Conservation (phyloP, 164 flowering plant genomes). For the Cinnamomum micranthum region DNA sequence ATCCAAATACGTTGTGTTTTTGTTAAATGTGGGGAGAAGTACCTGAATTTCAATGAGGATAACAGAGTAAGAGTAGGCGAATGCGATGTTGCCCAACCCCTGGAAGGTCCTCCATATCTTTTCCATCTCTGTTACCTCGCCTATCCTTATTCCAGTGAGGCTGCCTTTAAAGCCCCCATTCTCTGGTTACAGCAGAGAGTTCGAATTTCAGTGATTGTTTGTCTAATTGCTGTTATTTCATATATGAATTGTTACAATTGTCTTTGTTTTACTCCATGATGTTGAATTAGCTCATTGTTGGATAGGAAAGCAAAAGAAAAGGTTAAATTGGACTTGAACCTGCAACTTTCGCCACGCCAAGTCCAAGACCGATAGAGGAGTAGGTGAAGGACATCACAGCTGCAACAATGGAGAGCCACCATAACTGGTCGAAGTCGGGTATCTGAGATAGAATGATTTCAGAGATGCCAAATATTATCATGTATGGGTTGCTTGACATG, state of each 20-base stretch:
- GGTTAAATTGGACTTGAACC: conserved; percentile 20
- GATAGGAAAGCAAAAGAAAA: neutral
- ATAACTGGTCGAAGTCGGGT: conserved; percentile 51
- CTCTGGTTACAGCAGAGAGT: conserved; percentile 14
- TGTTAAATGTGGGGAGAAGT: neutral
- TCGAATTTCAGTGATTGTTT: neutral
- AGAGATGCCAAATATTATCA: conserved; percentile 42
- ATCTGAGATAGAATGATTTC: conserved; percentile 51
- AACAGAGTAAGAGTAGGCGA: conserved; percentile 58
- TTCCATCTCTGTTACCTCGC: conserved; percentile 38
- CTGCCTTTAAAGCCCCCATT: conserved; percentile 42
- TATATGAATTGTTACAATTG: too few relatives aligned
- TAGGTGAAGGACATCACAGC: conserved; percentile 68
- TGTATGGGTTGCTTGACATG: conserved; percentile 39
- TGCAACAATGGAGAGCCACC: conserved; percentile 66
- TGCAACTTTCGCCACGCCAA: conserved; percentile 47
- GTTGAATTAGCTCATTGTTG: neutral
- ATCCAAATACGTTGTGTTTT: neutral
- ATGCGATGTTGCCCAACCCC: conserved; percentile 72
- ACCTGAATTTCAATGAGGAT: conserved; percentile 71
- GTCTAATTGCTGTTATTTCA: neutral
- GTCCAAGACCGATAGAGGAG: conserved; percentile 47
- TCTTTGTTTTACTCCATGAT: too few relatives aligned
- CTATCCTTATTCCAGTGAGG: conserved; percentile 55
- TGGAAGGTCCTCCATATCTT: conserved; percentile 70